Evolutionary conservation across 306 rosid species (phyloP), one percentile per base, ranked within the genome.

Genomic region (Gleditsia sinensis): DNA sequence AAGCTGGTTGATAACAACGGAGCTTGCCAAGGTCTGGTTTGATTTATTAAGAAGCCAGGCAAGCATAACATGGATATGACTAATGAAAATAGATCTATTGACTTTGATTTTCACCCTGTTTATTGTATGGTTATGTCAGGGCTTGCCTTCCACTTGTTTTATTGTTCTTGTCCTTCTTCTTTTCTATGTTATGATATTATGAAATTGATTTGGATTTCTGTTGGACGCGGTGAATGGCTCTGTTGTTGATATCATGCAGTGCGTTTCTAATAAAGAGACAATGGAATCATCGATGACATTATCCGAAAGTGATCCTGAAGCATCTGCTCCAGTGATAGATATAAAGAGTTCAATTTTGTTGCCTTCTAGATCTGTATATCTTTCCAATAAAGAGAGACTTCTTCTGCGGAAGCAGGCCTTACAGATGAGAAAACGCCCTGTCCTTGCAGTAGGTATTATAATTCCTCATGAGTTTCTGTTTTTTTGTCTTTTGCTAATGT

Each of bases 381-480:
- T 94, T 80, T 85, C 97, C 76, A 94, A 94, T 69, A 88, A 64
- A 69, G 93, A 91, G 85, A 88, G 96, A 75, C 94, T 94, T 55
- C 94, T 90, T 74, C 87, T 94, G 23, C 81, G 95, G 66, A 88
- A 69, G 87, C 96, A 91, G 74, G 97, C 97, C 46, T 87, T 94
- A 33, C 76, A 50, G 78, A 87, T 90, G 93, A 83, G 75, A 81
- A 91, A 91, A 53, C 90, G 87, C 55, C 93, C 93, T 42, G 87
- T 90, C 71, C 84, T 94, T 70, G 83, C 98, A 34, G 79, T 94
- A 56, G 98, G 97, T 94, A 90, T 83, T 62, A 16, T 19, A 65
- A 45, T 50, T 69, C 43, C 67, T 74, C 71, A 48, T 33, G 37
- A 46, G 36, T 81, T 74, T 68, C 67, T 64, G 24, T 49, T 64